Evolutionary conservation across 1,284 basidiomycete genomes (phyloP), one percentile per base, ranked within the genome.

Genomic region (Stereum hirsutum): DNA sequence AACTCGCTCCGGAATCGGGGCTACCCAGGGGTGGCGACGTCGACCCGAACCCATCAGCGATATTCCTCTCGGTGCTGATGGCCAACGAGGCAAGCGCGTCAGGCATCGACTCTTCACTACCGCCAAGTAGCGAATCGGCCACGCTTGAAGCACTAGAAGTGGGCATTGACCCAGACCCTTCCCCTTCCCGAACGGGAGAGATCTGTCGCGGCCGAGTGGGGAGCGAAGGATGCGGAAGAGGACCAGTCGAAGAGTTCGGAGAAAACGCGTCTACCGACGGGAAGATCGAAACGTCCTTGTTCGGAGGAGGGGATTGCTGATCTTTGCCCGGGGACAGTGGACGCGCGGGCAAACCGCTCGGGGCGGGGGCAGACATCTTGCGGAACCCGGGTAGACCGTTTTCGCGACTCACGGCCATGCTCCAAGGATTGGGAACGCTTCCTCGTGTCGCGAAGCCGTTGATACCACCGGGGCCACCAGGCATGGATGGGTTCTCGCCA

Each of bases 11-110:
- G 14, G 67, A 69, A 19, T 64, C 62, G 19, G 68, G 68, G 8
- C 67, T 69, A 4, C 69, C 64, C n/a, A 69, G 49, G 51, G 69
- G 66, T 2, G 68, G 67, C 12, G 68, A 69, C 1, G 61, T 65
- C 33, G 59, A 61, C 57, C 78, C 57, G 57, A 42, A 45, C 8
- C 39, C 46, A 6, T 39, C 39, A 15, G 23, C 14, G 14, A 24
- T 31, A 19, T 38, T 26, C 14, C 35, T 25, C 11, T 70, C 52
- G 26, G 68, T 69, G 0, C 72, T 77, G 47, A 64, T 74, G 25
- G 82, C 69, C 8, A 72, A 70, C 3, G 81, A 64, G 15, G 57
- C 59, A 14, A 58, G 65, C 37, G 73, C 64, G 12, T 65, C 64
- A 37, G 63, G 62, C 4, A 64, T 54, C 8, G 76, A 50, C 17